phyloP scores from a whole-genome alignment of 805 yeast species.

The Diddensiella santjacobensis region DNA sequence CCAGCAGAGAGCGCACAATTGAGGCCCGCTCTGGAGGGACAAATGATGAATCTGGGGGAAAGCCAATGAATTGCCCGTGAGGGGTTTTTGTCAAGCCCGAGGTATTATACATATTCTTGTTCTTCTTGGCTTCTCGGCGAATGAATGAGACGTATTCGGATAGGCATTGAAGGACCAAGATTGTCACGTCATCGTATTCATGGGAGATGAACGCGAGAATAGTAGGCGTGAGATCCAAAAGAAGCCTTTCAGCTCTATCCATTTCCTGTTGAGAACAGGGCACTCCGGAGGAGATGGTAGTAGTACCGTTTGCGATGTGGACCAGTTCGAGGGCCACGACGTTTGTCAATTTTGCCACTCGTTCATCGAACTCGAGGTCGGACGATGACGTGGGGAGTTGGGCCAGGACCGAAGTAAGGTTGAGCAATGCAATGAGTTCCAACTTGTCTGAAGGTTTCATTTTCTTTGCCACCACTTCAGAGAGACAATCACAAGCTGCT shows the following conservation, averaged over 20 bases:
- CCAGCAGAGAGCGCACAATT: constrained; percentile 58
- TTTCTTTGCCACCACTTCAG: constrained; percentile 69
- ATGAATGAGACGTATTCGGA: constrained; percentile 68
- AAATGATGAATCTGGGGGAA: constrained; percentile 29
- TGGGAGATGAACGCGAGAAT: constrained; percentile 67
- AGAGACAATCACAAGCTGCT: constrained; percentile 52
- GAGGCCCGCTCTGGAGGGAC: constrained; percentile 41
- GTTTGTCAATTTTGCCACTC: constrained; percentile 68
- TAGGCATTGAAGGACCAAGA: constrained; percentile 77
- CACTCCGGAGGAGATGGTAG: constrained; percentile 22
- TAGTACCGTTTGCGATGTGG: constrained; percentile 53
- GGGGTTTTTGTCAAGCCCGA: constrained; percentile 33
- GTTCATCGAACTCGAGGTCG: constrained; percentile 69
- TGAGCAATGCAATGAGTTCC: constrained; percentile 63
- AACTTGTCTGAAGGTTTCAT: constrained; percentile 72
- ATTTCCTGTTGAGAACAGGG: constrained; percentile 23
- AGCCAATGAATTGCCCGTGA: constrained; percentile 24
- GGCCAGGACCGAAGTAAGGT: constrained; percentile 53
- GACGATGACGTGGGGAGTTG: constrained; percentile 37
- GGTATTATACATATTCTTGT: constrained; percentile 40
- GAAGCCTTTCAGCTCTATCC: constrained; percentile 40
- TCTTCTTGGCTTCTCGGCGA: constrained; percentile 48
- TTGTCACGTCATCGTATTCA: constrained; percentile 84
- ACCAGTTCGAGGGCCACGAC: constrained; percentile 73
- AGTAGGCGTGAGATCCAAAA: constrained; percentile 66